These are phyloP conservation scores for Maudiozyma barnettii DNA, from an alignment of 805 yeast genomes.

Conservation along the genomic window DNA sequence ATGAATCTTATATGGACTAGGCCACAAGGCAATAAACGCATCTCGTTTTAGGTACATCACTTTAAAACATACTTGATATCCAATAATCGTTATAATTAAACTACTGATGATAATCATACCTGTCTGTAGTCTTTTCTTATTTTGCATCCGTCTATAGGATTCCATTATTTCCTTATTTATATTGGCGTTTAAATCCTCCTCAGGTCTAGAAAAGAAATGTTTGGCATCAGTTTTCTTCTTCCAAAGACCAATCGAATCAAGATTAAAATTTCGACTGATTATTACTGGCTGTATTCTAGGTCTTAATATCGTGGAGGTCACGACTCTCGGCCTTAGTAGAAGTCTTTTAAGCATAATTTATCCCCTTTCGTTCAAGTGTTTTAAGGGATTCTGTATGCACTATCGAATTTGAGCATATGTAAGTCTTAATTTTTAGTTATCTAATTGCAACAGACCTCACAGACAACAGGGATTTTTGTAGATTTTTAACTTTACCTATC, in stretches of 20 bases:
- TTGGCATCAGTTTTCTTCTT: constrained; percentile 6
- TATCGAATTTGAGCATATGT: too few relatives aligned
- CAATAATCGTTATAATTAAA: constrained; percentile 16
- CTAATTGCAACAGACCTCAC: too few relatives aligned
- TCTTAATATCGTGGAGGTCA: too few relatives aligned
- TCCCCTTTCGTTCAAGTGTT: too few relatives aligned
- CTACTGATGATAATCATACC: constrained; percentile 7
- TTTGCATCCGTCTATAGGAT: neutral
- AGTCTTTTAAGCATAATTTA: too few relatives aligned
- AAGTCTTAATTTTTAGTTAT: too few relatives aligned
- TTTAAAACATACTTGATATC: constrained; percentile 23
- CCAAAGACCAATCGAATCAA: neutral
- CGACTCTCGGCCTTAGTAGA: too few relatives aligned
- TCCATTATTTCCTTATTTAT: constrained; percentile 1
- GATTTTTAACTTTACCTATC: too few relatives aligned
- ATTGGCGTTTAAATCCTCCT: constrained; percentile 2
- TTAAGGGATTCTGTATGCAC: too few relatives aligned
- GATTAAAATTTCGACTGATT: neutral
- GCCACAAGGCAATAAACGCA: constrained; percentile 20
- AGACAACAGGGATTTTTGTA: too few relatives aligned
- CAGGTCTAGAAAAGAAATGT: constrained; percentile 18
- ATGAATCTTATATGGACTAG: constrained; percentile 16
- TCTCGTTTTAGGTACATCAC: constrained; percentile 20
- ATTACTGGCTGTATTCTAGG: too few relatives aligned
- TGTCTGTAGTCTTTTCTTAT: neutral